Conservation (phyloP, 352 stramenopile species). For the Elongisporangium senticosum region DNA sequence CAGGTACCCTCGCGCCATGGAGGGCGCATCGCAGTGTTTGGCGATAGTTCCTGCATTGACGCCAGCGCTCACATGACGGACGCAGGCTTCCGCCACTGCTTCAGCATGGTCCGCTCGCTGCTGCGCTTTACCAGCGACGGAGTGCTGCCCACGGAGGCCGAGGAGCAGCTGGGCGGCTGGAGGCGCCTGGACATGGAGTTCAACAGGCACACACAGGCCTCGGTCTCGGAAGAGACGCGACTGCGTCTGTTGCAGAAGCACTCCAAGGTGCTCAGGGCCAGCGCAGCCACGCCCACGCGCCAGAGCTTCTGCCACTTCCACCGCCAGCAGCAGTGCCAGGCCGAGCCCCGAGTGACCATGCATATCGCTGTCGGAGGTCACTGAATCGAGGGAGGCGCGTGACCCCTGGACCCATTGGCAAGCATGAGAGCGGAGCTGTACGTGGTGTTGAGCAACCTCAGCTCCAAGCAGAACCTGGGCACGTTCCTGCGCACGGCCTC, state of each 20-base stretch:
- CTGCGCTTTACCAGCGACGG: constrained; percentile 54
- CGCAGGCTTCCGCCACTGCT: constrained; percentile 47
- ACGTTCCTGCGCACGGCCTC: constrained; percentile 73
- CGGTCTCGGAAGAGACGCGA: constrained; percentile 3
- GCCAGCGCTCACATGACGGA: constrained; percentile 35
- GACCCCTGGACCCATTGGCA: constrained; percentile 1
- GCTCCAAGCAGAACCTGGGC: constrained; percentile 66
- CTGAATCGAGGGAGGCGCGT: constrained; percentile 10
- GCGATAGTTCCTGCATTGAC: constrained; percentile 70
- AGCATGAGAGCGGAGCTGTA: constrained; percentile 38
- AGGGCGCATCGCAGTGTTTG: constrained; percentile 70
- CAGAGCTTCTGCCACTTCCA: constrained; percentile 71
- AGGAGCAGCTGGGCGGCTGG: constrained; percentile 6
- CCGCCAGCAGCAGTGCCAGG: constrained; percentile 41
- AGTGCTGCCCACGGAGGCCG: constrained; percentile 10
- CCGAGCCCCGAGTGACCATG: constrained; percentile 27
- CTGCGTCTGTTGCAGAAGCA: constrained; percentile 32
- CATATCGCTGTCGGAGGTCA: constrained; percentile 20
- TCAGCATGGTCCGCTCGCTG: constrained; percentile 51
- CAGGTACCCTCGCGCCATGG: constrained; percentile 50
- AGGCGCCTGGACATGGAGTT: constrained; percentile 35
- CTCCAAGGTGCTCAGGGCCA: constrained; percentile 59
- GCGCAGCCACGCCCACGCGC: constrained; percentile 21
- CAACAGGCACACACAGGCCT: constrained; percentile 9
- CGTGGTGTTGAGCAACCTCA: constrained; percentile 71